A percentile compares a stretch with the other conserved stretches of the same genome.
phyloP scores from a whole-genome alignment of 2,329 filamentous ascomycete genomes.

The Trichoderma sp. region DNA sequence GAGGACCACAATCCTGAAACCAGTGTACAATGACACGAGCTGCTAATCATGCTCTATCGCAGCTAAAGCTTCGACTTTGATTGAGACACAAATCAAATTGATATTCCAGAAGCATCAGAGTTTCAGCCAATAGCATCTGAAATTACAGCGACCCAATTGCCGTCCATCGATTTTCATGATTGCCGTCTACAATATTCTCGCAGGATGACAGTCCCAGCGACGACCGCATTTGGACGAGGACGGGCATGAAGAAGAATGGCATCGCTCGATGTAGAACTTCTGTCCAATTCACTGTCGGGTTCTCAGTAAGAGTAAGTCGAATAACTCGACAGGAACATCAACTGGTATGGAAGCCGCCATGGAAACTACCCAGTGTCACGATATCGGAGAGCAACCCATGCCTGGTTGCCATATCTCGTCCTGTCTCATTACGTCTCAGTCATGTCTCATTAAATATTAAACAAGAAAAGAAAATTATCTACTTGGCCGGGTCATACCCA shows the following conservation, averaged over 20 bases:
- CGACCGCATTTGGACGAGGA: background rate
- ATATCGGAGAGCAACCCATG: background rate
- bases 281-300: background rate
- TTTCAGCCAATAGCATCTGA: background rate
- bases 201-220: background rate
- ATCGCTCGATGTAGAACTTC: background rate
- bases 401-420: background rate
- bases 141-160: background rate
- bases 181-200: background rate
- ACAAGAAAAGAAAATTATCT: background rate
- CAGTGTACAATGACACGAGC: background rate
- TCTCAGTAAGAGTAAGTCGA: background rate
- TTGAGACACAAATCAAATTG: background rate
- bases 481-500: conserved; percentile 56
- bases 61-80: background rate
- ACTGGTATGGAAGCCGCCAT: background rate
- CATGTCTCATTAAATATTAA: background rate
- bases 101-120: background rate
- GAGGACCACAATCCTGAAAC: background rate
- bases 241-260: background rate
- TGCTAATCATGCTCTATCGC: background rate
- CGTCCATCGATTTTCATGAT: background rate
- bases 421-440: background rate
- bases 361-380: background rate
- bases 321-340: background rate